Evolutionary conservation across 495 filamentous ascomycete genomes (phyloP), one percentile per base, ranked within the genome.

Genomic region (Penicillium angulare): DNA sequence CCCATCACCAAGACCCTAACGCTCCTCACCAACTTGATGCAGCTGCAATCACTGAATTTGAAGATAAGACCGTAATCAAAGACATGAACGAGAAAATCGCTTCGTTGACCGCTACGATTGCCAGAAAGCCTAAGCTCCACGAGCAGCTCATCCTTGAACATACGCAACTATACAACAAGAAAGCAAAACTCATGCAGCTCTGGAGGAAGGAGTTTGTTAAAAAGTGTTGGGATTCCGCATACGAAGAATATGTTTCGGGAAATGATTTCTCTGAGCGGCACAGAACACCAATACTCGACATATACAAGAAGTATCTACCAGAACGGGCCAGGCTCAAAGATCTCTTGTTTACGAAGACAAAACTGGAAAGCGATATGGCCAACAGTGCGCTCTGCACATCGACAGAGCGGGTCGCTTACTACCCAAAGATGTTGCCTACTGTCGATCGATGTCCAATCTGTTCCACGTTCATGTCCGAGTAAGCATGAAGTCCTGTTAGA

Each of bases 361-460:
- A 43, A 10, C 24, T 63, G 18, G 55, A 63, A 33, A 63, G 59
- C 35, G 55, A 63, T 24, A 54, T 59, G 27, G 52, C 56, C n/a
- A n/a, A n/a, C n/a, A n/a, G n/a, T 17, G 41, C 21, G 29, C 43
- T 62, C 34, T 62, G 36, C 29, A 62, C 3, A 23, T 52, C 45
- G 13, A 54, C 27, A 17, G 60, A 63, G 35, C 27, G 34, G 7
- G 47, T 53, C 9, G 44, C 48, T 17, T 63, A 56, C 26, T 59
- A 63, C 26, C 60, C 50, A 7, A 38, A 34, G 13, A 26, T 56
- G 15, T 18, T 17, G 2, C 56, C 56, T 20, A 21, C 40, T 10
- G 33, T 57, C 9, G 53, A 47, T 5, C 24, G 34, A 10, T 59
- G 42, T 49, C 53, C 48, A 43, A 27, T 47, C 5, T 63, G 43